phyloP scores from a whole-genome alignment of 257 asterid genomes.

The Cinchona pubescens region DNA sequence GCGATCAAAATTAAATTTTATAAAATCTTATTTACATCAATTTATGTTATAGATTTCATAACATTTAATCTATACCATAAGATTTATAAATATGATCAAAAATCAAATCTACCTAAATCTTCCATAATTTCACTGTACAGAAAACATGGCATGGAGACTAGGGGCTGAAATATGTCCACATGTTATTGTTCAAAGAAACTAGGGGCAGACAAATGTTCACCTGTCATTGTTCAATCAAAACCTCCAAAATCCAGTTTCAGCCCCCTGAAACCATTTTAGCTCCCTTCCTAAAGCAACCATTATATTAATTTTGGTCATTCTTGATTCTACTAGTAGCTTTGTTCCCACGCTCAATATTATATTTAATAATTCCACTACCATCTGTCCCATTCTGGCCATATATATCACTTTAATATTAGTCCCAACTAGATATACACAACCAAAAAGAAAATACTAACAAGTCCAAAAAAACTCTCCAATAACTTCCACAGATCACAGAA shows the following conservation, averaged over 20 bases:
- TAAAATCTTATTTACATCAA: no score
- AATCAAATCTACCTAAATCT: no score
- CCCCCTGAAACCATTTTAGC: background rate
- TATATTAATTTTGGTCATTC: background rate
- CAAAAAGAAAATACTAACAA: background rate
- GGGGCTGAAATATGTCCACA: background rate
- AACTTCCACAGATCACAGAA: background rate
- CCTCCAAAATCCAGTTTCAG: background rate
- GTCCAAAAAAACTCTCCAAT: background rate
- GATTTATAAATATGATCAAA: no score
- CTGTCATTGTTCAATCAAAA: background rate
- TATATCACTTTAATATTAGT: background rate
- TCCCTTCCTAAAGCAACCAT: background rate
- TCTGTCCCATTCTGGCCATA: background rate
- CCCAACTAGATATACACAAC: background rate
- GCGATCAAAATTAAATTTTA: no score
- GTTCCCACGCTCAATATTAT: conserved; percentile 13
- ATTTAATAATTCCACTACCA: background rate
- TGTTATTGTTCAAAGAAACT: no score
- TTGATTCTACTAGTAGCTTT: conserved; percentile 19
- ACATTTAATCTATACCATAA: no score
- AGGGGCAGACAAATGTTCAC: background rate
- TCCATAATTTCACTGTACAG: no score
- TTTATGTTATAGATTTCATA: no score
- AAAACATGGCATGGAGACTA: background rate